Evolutionary conservation across 169 alveolate genomes (phyloP), one percentile per base, ranked within the genome.

Genomic region (Plasmodium knowlesi): DNA sequence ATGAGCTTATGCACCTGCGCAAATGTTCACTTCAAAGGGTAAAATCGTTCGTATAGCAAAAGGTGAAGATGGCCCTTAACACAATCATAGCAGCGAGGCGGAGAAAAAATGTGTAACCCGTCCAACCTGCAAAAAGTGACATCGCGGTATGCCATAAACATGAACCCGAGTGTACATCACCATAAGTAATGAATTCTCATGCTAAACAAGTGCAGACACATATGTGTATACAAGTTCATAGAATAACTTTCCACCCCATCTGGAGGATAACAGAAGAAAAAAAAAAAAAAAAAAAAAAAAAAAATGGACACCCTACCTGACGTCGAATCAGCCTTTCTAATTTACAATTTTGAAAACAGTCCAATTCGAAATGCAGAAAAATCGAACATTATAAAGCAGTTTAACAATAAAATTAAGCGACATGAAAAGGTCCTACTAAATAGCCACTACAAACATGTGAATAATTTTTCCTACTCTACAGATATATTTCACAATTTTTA

Each of bases 401-500:
- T 80, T 39, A 88, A 88, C 82, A 88, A 53, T 16, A 88, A 67
- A 88, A 88, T 88, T 37, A 88, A 79, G 37, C 67, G 82, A 70
- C 71, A 88, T 41, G 83, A 67, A 54, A 3, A 22, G 30, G n/a
- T 73, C 43, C 25, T 79, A 34, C 46, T 88, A 37, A 57, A 41
- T 30, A 88, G 94, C 71, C 80, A 34, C 72, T 88, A 88, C 50
- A 79, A 88, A 22, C 84, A 88, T 88, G 94, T 88, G 30, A 88
- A 88, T 88, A 88, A 88, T 73, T 88, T 88, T 61, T 79, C 94
- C 5, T 88, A 88, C 34, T 61, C 94, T 79, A 88, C 94, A 61
- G 72, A 88, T 22, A 79, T 73, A 88, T 61, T 88, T 61, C 94
- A 88, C 57, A 78, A 76, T 80, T 88, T 88, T 79, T 88, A 78